Percentiles rank a stretch among this genome's conserved stretches.
Evolutionary conservation across 2,329 filamentous ascomycete genomes (phyloP).

Genomic region (Colletotrichum lindemuthianum): DNA sequence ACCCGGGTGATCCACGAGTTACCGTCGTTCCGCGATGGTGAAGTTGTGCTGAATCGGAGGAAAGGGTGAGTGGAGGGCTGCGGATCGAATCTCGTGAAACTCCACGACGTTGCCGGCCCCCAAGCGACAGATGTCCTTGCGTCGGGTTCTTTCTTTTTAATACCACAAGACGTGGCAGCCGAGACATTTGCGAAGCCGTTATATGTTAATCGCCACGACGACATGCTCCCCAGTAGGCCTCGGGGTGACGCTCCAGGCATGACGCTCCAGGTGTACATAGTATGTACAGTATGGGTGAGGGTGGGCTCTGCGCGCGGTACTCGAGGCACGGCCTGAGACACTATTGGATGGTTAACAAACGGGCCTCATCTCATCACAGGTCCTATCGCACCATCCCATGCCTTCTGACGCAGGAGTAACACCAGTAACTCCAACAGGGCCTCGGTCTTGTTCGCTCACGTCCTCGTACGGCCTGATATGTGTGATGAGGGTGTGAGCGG

Average conservation of each 20-base stretch:
- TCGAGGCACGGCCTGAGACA: too few relatives aligned
- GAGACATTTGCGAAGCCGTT: constrained; percentile 1
- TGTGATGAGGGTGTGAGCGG: constrained; percentile 1
- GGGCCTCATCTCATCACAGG: too few relatives aligned
- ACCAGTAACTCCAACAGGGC: neutral
- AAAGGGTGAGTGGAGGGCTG: neutral
- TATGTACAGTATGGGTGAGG: too few relatives aligned
- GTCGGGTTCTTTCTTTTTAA: neutral
- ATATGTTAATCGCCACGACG: neutral
- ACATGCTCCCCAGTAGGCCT: too few relatives aligned
- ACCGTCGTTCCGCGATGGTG: constrained; percentile 6
- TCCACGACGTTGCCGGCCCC: constrained; percentile 8
- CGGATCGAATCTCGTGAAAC: constrained; percentile 24
- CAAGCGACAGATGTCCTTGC: neutral
- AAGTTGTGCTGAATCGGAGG: constrained; percentile 25
- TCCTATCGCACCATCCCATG: constrained; percentile 8
- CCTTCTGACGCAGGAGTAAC: too few relatives aligned
- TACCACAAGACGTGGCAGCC: neutral
- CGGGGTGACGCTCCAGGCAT: too few relatives aligned
- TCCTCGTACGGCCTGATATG: constrained; percentile 1
- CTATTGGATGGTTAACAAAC: too few relatives aligned
- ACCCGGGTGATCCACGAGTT: constrained; percentile 21
- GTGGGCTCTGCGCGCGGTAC: too few relatives aligned
- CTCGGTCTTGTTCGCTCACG: constrained; percentile 6
- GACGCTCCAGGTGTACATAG: neutral